Percentiles rank a stretch among this genome's conserved stretches.
These are phyloP conservation scores for Epithemia pelagica DNA, from an alignment of 108 stramenopile genomes.

Conservation along the genomic window DNA sequence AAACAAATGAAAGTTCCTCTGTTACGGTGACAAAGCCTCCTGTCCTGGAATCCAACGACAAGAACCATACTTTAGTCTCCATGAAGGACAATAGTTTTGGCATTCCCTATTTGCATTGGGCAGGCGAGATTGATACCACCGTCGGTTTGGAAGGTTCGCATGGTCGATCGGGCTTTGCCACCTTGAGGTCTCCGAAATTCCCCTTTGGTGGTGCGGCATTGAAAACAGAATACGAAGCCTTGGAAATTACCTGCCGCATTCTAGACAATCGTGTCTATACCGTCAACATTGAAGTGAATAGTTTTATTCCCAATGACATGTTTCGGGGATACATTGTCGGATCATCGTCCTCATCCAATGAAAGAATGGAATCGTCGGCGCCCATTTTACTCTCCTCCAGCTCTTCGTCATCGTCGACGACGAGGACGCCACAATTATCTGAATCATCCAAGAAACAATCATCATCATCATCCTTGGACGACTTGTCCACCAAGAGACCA, in stretches of 20 bases:
- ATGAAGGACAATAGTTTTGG: conserved; percentile 10
- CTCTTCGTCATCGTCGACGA: neutral
- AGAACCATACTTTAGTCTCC: neutral
- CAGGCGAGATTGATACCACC: conserved; percentile 55
- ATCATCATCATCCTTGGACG: neutral
- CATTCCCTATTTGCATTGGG: conserved; percentile 71
- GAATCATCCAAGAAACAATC: neutral
- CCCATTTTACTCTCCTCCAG: neutral
- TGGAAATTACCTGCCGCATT: conserved; percentile 72
- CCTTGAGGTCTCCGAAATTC: conserved; percentile 70
- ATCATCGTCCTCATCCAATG: conserved; percentile 7
- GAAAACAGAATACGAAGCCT: conserved; percentile 56
- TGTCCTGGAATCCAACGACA: neutral
- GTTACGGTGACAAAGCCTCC: neutral
- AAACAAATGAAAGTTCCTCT: neutral
- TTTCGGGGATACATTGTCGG: conserved; percentile 69
- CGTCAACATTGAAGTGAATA: conserved; percentile 59
- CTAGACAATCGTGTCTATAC: conserved; percentile 68
- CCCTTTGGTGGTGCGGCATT: conserved; percentile 58
- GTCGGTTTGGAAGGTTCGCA: conserved; percentile 37
- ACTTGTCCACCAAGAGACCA: no score
- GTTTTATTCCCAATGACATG: conserved; percentile 72
- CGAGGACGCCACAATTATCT: neutral
- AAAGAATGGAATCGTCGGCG: no score
- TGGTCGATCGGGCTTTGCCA: conserved; percentile 69